Evolutionary conservation across 2,329 filamentous ascomycete genomes (phyloP).

Genomic region (Arachnomyces sp.): DNA sequence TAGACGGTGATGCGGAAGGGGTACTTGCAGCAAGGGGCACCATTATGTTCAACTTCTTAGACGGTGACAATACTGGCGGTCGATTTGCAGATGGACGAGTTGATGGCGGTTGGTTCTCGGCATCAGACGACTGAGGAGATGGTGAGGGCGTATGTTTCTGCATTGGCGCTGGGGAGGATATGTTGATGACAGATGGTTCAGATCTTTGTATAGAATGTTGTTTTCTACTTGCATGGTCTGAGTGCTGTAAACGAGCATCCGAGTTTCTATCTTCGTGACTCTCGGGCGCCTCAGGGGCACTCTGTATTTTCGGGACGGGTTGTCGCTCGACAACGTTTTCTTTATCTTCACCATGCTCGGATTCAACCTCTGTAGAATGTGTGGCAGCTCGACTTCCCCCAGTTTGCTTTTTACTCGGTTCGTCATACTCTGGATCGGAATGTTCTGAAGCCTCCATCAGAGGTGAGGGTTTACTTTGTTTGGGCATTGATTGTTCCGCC

Average conservation of each 20-base stretch:
- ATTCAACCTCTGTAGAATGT: constrained; percentile 2
- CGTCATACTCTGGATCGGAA: constrained; percentile 6
- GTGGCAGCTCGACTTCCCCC: constrained; percentile 2
- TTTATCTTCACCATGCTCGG: constrained; percentile 2
- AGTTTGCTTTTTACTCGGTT: constrained; percentile 1
- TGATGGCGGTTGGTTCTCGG: constrained; percentile 70
- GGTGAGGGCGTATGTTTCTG: constrained; percentile 51
- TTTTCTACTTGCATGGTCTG: constrained; percentile 8
- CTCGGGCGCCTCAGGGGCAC: constrained; percentile 4
- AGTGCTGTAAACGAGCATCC: background rate
- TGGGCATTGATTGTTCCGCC: constrained; percentile 3
- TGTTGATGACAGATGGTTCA: constrained; percentile 8
- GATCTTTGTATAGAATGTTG: constrained; percentile 3
- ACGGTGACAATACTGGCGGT: constrained; percentile 26
- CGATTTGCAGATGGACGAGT: constrained; percentile 49
- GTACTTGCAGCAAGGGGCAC: constrained; percentile 38
- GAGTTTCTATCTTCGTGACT: constrained; percentile 1
- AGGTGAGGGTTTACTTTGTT: constrained; percentile 11
- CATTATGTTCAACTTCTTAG: constrained; percentile 29
- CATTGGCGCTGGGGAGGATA: constrained; percentile 24
- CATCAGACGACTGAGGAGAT: constrained; percentile 69
- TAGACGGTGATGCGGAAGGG: constrained; percentile 51
- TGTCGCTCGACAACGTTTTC: constrained; percentile 1
- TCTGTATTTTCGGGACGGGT: constrained; percentile 9
- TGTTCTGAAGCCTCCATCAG: constrained; percentile 9